phyloP scores from a whole-genome alignment of 169 alveolate genomes.

The Sarcocystis neurona region DNA sequence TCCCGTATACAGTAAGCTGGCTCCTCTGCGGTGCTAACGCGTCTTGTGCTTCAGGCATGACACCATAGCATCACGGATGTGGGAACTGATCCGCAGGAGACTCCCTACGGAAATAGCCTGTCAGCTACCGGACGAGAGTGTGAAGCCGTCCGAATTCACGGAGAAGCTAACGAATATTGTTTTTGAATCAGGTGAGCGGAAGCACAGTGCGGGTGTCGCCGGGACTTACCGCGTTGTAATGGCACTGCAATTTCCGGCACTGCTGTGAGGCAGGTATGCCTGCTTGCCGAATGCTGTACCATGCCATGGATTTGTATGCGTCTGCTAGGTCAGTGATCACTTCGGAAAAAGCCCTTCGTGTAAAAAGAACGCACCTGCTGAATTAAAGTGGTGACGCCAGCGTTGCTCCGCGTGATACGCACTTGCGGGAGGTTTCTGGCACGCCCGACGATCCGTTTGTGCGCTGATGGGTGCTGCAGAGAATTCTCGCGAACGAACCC shows the following conservation, averaged over 20 bases:
- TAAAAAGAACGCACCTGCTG: too few relatives aligned
- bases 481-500: conserved; percentile 77
- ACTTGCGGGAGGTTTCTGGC: too few relatives aligned
- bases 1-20: background rate
- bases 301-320: too few relatives aligned
- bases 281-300: too few relatives aligned
- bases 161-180: conserved; percentile 48
- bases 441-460: too few relatives aligned
- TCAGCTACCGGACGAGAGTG: conserved; percentile 25
- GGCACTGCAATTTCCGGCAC: background rate
- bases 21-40: background rate
- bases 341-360: too few relatives aligned
- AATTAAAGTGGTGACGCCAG: too few relatives aligned
- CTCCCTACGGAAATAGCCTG: conserved; percentile 37
- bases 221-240: too few relatives aligned
- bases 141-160: conserved; percentile 43
- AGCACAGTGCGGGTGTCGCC: background rate
- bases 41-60: conserved; percentile 42
- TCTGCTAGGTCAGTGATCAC: too few relatives aligned
- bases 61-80: conserved; percentile 48
- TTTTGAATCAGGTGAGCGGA: conserved; percentile 45
- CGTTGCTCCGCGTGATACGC: too few relatives aligned
- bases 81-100: conserved; percentile 61
- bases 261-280: background rate
- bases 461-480: too few relatives aligned